These are phyloP conservation scores for Phialophora verrucosa DNA, from an alignment of 2,329 filamentous ascomycete genomes.

Conservation along the genomic window DNA sequence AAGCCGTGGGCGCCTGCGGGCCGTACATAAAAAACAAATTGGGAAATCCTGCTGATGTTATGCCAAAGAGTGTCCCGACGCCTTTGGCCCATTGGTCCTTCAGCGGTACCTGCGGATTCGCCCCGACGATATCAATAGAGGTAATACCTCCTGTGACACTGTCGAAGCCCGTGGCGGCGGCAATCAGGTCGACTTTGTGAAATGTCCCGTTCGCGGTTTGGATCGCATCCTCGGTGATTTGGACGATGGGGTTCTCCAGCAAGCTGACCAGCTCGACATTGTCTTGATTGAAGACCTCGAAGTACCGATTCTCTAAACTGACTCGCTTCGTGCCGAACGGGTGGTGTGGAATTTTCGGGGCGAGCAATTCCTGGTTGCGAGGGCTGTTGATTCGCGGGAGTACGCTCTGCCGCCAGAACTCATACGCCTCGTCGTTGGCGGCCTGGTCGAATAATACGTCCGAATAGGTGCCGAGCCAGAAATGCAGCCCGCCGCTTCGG, in stretches of 20 bases:
- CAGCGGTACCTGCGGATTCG: too few species aligned
- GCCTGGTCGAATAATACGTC: not conserved
- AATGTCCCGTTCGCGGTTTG: constrained; percentile 33
- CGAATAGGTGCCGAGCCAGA: constrained; percentile 2
- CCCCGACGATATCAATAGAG: too few species aligned
- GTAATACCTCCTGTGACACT: too few species aligned
- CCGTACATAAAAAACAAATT: too few species aligned
- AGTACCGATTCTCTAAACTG: constrained; percentile 60
- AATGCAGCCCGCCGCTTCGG: not conserved
- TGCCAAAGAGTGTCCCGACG: too few species aligned
- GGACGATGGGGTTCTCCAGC: constrained; percentile 49
- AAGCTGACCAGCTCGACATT: constrained; percentile 46
- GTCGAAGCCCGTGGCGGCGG: too few species aligned
- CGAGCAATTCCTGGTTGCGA: constrained; percentile 59
- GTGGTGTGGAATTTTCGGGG: constrained; percentile 57
- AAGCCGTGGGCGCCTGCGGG: too few species aligned
- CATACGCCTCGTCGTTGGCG: constrained; percentile 46
- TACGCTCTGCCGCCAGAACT: constrained; percentile 49
- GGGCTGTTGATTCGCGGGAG: constrained; percentile 54
- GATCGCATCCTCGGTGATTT: constrained; percentile 49
- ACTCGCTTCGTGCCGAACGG: constrained; percentile 66
- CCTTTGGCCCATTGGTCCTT: too few species aligned
- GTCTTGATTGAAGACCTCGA: constrained; percentile 45
- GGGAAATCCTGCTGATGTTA: too few species aligned
- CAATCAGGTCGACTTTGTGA: too few species aligned